Conservation (phyloP, 2,329 filamentous ascomycete genomes). For the Pseudocercospora crystallina region DNA sequence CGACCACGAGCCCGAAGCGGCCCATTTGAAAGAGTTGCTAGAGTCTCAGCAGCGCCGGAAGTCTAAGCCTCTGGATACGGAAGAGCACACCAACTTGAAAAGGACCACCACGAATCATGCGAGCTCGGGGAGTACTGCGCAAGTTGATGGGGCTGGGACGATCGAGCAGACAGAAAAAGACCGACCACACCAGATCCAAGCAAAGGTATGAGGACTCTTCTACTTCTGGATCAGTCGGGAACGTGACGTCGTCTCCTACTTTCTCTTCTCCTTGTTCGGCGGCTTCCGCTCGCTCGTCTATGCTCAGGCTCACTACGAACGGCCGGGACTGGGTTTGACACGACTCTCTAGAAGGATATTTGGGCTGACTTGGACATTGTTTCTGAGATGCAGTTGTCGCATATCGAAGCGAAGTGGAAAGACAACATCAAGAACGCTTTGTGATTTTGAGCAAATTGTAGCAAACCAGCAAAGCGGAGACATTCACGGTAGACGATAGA, state of each 20-base stretch:
- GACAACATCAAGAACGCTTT: not conserved
- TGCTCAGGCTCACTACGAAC: no score
- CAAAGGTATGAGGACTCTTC: conserved; percentile 10
- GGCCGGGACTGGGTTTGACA: no score
- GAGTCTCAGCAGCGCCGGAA: conserved; percentile 7
- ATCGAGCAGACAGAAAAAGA: not conserved
- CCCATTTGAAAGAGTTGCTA: conserved; percentile 34
- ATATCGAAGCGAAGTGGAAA: conserved; percentile 1
- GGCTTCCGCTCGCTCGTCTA: no score
- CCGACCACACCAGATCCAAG: conserved; percentile 6
- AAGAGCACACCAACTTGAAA: conserved; percentile 10
- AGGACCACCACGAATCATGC: conserved; percentile 6
- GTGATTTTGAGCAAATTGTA: not conserved
- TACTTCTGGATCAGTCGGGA: not conserved
- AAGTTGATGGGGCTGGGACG: not conserved
- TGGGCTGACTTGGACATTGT: not conserved
- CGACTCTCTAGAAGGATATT: not conserved
- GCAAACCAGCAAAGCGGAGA: no score
- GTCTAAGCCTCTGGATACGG: conserved; percentile 6
- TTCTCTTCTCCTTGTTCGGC: no score
- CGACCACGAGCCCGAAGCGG: conserved; percentile 37
- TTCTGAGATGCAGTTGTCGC: not conserved
- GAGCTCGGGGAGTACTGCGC: not conserved
- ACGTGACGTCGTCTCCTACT: not conserved
- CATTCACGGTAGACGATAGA: no score